Evolutionary conservation across 768 basidiomycete species (phyloP).

Genomic region (Podaxis sp.): DNA sequence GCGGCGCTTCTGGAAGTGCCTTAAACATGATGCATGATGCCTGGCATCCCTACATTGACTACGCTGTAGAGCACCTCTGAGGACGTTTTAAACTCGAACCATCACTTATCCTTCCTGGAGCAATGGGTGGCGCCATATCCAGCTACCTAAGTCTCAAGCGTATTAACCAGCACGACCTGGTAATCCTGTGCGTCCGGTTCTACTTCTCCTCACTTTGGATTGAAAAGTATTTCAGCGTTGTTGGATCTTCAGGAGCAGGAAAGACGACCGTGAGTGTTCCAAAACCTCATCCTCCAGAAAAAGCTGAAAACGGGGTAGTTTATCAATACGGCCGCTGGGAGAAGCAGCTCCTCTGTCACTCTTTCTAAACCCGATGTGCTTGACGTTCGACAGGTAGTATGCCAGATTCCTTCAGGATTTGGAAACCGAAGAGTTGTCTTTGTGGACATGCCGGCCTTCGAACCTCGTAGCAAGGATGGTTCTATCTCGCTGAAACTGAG

Average conservation of each 20-base stretch:
- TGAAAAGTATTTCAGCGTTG: not conserved
- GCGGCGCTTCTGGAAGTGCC: not conserved
- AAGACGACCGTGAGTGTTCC: slow-evolving; percentile 7
- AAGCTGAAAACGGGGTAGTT: slow-evolving; percentile 8
- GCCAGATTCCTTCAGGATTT: not conserved
- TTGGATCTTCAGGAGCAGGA: slow-evolving; percentile 7
- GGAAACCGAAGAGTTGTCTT: slow-evolving; percentile 9
- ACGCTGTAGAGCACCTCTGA: no score
- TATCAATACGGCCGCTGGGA: slow-evolving; percentile 13
- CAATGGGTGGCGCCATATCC: not conserved
- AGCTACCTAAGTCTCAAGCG: not conserved
- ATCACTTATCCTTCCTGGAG: not conserved
- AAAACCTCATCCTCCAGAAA: not conserved
- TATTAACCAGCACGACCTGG: not conserved
- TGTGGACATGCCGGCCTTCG: slow-evolving; percentile 16
- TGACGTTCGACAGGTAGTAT: slow-evolving; percentile 11
- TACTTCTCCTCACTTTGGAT: not conserved
- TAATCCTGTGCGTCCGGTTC: not conserved
- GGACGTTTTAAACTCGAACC: not conserved
- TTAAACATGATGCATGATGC: no score
- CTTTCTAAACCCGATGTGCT: slow-evolving; percentile 7
- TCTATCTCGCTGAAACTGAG: slow-evolving; percentile 3
- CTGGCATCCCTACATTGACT: no score
- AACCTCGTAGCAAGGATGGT: slow-evolving; percentile 12
- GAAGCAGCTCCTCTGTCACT: not conserved